Evolutionary conservation across 352 stramenopile genomes (phyloP).

Genomic region (Thraustotheca clavata): DNA sequence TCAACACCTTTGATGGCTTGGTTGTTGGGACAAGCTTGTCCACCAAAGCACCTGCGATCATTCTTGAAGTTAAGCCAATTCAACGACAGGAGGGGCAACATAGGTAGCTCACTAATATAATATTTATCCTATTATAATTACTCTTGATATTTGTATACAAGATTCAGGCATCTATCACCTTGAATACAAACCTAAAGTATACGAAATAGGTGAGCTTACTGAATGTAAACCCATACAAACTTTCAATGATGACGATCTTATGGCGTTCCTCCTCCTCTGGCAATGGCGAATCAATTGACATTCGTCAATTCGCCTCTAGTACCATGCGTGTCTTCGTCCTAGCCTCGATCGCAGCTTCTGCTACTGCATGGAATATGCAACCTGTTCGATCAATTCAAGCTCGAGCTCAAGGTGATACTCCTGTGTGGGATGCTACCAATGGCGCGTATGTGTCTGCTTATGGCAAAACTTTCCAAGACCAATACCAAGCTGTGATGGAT

Average conservation of each 20-base stretch:
- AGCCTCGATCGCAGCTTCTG: background rate
- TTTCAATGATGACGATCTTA: background rate
- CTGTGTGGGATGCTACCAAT: slow-evolving; percentile 40
- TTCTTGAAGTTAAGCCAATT: no score
- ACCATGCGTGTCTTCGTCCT: background rate
- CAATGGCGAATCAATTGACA: background rate
- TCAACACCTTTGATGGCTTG: background rate
- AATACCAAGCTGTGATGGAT: slow-evolving; percentile 55
- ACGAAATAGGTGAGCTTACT: background rate
- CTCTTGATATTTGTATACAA: background rate
- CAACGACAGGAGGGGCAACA: background rate
- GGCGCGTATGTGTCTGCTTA: background rate
- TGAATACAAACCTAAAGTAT: background rate
- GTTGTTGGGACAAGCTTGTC: background rate
- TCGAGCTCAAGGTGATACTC: slow-evolving; percentile 58
- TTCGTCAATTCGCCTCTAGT: background rate
- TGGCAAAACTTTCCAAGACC: slow-evolving; percentile 32
- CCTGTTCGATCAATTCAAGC: slow-evolving; percentile 66
- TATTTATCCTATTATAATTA: background rate
- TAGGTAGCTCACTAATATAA: background rate
- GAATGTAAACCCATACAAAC: background rate
- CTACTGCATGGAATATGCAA: slow-evolving; percentile 36
- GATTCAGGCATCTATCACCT: background rate
- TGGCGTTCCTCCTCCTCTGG: background rate
- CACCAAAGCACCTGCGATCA: background rate